Evolutionary conservation across 2,329 filamentous ascomycete genomes (phyloP), one percentile per base, ranked within the genome.

Genomic region (Phoma sp.): DNA sequence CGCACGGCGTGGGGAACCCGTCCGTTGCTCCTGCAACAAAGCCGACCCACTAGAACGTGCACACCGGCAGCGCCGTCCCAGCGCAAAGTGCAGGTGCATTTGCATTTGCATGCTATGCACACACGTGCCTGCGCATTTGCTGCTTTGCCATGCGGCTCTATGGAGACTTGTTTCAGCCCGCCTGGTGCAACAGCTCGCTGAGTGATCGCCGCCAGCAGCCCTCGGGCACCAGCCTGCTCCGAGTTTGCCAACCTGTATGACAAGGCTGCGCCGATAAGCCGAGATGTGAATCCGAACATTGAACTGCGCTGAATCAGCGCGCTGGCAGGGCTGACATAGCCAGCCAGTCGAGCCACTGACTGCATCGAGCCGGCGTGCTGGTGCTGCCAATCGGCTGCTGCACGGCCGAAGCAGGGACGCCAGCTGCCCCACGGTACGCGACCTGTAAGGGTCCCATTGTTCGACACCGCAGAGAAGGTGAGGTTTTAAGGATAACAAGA

Each of bases 1-100:
- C 49, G 55, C 49, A 54, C 9, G 14, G 49, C 49, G 54, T 53
- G 54, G 55, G 51, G 47, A 53, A 42, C 45, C 49, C 40, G 47
- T 45, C 49, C 40, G 47, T 45, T 45, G 47, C 42, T 51, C 47
- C 43, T 40, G 47, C 47, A 53, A 52, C 43, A 49, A 51, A 54
- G 55, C 55, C 45, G 52, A 32, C 41, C 47, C 33, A 40, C 47
- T 29, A 44, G 24, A 22, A 8, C 51, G 35, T 32, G 29, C 40
- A 18, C 30, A 6, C 13, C 38, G 25, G 36, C 45, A 25, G 45
- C 24, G n/a, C 45, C 29, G 45, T 35, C 38, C 44, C 22, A 30
- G 37, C 37, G 23, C 25, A 9, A 29, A 29, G 27, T 29, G 27
- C 27, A 2, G 6, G 27, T 29, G 27, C 27, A 29, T 29, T 29